Evolutionary conservation across 2,329 filamentous ascomycete species (phyloP).

Genomic region (Ophiosphaerella herpotricha): DNA sequence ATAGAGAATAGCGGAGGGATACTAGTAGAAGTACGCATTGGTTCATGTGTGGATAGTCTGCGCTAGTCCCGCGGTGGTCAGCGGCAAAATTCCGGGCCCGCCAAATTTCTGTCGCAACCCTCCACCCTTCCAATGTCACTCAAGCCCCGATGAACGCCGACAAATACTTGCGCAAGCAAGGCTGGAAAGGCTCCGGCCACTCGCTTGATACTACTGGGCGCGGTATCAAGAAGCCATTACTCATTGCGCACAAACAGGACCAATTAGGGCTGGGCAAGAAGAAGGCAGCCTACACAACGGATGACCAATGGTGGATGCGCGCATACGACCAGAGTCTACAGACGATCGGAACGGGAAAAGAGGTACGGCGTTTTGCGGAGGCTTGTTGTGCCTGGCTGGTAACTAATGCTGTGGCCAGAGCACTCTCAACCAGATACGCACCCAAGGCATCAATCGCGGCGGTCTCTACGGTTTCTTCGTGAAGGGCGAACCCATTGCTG

Average conservation of each 20-base stretch:
- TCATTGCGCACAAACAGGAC: slow-evolving; percentile 81
- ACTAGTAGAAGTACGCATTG: no score
- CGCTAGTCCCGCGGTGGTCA: background rate
- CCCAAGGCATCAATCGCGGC: slow-evolving; percentile 55
- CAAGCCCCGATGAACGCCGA: slow-evolving; percentile 73
- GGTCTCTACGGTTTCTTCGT: slow-evolving; percentile 85
- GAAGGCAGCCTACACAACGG: slow-evolving; percentile 56
- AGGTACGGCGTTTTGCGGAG: slow-evolving; percentile 15
- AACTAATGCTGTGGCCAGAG: slow-evolving; percentile 56
- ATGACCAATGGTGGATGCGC: slow-evolving; percentile 95
- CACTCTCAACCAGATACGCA: slow-evolving; percentile 52
- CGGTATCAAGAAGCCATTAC: slow-evolving; percentile 81
- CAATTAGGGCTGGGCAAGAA: slow-evolving; percentile 81
- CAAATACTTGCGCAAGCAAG: slow-evolving; percentile 80
- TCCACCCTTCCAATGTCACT: background rate
- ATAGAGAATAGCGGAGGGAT: no score
- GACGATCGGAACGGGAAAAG: slow-evolving; percentile 53
- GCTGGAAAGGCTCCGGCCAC: slow-evolving; percentile 88
- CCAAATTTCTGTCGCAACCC: slow-evolving; percentile 18
- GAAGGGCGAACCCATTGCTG: slow-evolving; percentile 74
- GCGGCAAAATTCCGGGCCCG: slow-evolving; percentile 5
- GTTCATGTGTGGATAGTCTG: background rate
- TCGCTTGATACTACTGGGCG: slow-evolving; percentile 77
- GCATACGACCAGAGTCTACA: slow-evolving; percentile 91
- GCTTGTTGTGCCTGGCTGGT: no score